These are phyloP conservation scores for Fagopyrum esculentum DNA, from an alignment of 148 eudicot genomes.

Conservation along the genomic window DNA sequence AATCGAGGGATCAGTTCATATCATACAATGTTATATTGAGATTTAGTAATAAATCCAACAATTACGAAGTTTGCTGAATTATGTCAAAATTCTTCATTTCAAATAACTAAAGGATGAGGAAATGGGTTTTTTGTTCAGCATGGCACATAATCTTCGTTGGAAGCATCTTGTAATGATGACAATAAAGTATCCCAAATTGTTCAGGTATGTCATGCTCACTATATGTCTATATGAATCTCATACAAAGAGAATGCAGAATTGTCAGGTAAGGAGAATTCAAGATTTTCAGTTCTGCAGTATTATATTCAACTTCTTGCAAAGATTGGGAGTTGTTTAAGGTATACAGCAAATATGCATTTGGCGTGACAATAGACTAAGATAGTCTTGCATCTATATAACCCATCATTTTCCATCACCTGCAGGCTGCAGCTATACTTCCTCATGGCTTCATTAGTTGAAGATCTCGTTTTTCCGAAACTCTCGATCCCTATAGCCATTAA, in stretches of 20 bases:
- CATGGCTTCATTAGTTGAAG: conserved; percentile 67
- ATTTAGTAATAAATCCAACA: not conserved
- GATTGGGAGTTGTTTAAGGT: not conserved
- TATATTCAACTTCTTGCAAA: not conserved
- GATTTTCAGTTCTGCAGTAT: not conserved
- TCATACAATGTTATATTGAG: not conserved
- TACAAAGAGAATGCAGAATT: not conserved
- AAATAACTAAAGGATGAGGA: too few species aligned
- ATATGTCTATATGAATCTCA: not conserved
- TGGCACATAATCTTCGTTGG: too few species aligned
- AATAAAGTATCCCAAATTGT: not conserved
- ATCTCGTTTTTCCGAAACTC: conserved; percentile 47
- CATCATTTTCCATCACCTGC: not conserved
- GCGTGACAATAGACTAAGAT: not conserved
- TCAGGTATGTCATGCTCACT: conserved; percentile 8
- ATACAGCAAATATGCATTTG: not conserved
- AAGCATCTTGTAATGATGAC: not conserved
- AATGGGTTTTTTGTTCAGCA: too few species aligned
- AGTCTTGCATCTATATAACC: not conserved
- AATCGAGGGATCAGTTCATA: not conserved
- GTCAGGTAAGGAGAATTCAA: not conserved
- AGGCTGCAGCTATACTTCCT: not conserved
- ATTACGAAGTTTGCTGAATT: too few species aligned
- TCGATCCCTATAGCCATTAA: conserved; percentile 48
- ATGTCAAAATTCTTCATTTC: too few species aligned